Conservation (phyloP, 441 rosid species). For the Omphalea diandra region DNA sequence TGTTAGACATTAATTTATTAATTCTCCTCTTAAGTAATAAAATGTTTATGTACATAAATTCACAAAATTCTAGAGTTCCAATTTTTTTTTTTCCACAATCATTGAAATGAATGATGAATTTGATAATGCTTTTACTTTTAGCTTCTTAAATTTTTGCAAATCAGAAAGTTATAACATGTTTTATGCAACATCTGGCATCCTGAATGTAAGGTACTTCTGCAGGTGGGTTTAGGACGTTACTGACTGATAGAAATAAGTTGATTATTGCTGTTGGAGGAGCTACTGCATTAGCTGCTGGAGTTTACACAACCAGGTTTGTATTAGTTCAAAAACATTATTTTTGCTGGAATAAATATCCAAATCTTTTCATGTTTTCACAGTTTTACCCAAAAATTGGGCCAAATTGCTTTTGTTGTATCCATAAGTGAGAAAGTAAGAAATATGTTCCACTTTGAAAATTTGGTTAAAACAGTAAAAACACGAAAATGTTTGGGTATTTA, state of each 20-base stretch:
- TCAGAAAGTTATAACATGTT: background rate
- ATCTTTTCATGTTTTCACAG: too few species aligned
- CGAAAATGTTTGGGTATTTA: too few species aligned
- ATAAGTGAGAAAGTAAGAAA: too few species aligned
- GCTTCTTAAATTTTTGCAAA: background rate
- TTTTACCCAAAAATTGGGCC: too few species aligned
- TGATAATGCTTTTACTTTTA: background rate
- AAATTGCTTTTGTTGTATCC: too few species aligned
- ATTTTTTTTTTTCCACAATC: too few species aligned
- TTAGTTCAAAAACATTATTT: background rate
- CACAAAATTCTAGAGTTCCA: background rate
- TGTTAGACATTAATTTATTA: background rate
- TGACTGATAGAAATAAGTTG: slow-evolving; percentile 76
- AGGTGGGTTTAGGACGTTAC: slow-evolving; percentile 76
- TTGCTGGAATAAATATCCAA: too few species aligned
- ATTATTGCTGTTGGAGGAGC: slow-evolving; percentile 89
- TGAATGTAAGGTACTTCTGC: slow-evolving; percentile 22
- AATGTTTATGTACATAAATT: background rate
- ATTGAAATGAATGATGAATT: background rate
- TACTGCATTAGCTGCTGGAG: slow-evolving; percentile 89
- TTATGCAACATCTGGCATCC: background rate
- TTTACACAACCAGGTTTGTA: slow-evolving; percentile 80
- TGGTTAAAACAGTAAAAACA: too few species aligned
- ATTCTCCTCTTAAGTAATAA: background rate
- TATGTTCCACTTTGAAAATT: too few species aligned